These are phyloP conservation scores for Hapsidospora chrysogenum DNA, from an alignment of 495 filamentous ascomycete genomes.

Conservation along the genomic window DNA sequence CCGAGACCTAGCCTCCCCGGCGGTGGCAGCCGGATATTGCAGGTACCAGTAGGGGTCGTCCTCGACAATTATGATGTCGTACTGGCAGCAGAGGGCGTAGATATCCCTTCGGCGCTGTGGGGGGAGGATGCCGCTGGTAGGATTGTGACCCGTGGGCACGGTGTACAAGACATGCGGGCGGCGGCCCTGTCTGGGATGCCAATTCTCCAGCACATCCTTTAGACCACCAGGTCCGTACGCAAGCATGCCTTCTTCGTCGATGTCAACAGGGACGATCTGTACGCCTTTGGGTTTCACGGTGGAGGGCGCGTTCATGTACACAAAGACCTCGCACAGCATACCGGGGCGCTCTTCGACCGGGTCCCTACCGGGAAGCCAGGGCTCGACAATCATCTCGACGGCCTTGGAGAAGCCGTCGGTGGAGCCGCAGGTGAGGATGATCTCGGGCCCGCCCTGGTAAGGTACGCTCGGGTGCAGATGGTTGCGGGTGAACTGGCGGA, in stretches of 20 bases:
- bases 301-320: conserved; percentile 58
- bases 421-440: conserved; percentile 58
- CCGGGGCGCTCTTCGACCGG: conserved; percentile 50
- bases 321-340: conserved; percentile 59
- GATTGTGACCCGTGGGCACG: conserved; percentile 85
- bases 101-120: conserved; percentile 57
- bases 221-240: conserved; percentile 50
- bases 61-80: conserved; percentile 84
- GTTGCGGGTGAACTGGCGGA: conserved; percentile 60
- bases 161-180: conserved; percentile 81
- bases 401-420: conserved; percentile 76
- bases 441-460: conserved; percentile 58
- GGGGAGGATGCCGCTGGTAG: conserved; percentile 58
- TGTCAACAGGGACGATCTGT: conserved; percentile 50
- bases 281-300: conserved; percentile 31
- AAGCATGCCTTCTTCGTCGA: conserved; percentile 67
- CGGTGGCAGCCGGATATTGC: conserved; percentile 57
- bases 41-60: conserved; percentile 97
- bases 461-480: conserved; percentile 67
- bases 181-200: conserved; percentile 56
- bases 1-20: conserved; percentile 29
- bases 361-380: conserved; percentile 54
- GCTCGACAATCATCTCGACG: conserved; percentile 51
- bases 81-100: conserved; percentile 64
- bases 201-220: conserved; percentile 60